Evolutionary conservation across 2,329 filamentous ascomycete genomes (phyloP), one percentile per base, ranked within the genome.

Genomic region (Cytospora mali): DNA sequence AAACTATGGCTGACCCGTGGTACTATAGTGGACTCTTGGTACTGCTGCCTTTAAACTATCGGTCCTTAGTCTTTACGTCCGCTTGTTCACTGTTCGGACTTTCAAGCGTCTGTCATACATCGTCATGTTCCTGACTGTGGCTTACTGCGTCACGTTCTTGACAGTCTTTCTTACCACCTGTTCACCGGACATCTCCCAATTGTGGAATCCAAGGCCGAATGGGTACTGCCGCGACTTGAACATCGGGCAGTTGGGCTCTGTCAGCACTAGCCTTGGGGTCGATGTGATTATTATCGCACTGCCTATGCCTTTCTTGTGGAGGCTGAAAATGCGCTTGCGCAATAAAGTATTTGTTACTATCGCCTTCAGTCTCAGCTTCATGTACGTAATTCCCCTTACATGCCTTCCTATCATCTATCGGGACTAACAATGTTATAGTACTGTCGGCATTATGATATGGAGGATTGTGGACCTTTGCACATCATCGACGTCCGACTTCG

Each of bases 261-360:
- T 53, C 13, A 53, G 51, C 9, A 29, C 27, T 7, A 53, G 29
- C 28, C 51, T 53, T 18, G 51, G 25, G 9, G 27, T 56, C n/a
- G 54, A 56, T 56, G 33, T 56, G 18, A 28, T 56, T 10, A 57
- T 57, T n/a, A 57, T 57, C 25, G 29, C 23, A 25, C 11, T 57
- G 27, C 55, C 55, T 4, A 57, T 57, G 55, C 55, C 55, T 2
- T 57, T 27, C 7, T 27, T 57, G n/a, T 57, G 55, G 55, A 49
- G n/a, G 9, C 23, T 57, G 18, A 31, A 57, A 3, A 57, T 57
- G 55, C 39, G 23, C 25, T 13, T 57, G 13, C 39, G 55, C 25
- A 46, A 57, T 18, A 57, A 57, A 25, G 2, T 58, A 3, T 48
- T 31, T 7, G 16, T 58, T 28, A 58, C 39, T 14, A 16, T 58